Conservation (phyloP, 1,139 yeast species). For the Scheffersomyces segobiensis region DNA sequence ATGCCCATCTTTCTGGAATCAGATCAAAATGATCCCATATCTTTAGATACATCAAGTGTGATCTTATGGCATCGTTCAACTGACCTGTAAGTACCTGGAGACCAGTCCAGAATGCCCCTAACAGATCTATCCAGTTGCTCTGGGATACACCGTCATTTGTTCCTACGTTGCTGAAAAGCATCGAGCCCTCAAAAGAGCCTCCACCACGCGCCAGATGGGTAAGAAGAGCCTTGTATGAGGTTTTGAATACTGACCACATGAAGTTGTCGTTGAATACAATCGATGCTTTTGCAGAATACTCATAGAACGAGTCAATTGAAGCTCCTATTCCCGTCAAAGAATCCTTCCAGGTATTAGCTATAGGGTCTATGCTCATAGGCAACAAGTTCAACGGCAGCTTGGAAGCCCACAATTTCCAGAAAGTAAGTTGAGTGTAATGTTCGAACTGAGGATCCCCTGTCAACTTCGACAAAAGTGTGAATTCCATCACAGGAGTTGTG, state of each 20-base stretch:
- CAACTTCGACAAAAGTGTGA: slow-evolving; percentile 68
- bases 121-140: slow-evolving; percentile 78
- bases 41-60: slow-evolving; percentile 68
- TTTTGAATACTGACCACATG: slow-evolving; percentile 60
- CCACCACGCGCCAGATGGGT: slow-evolving; percentile 43
- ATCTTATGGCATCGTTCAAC: slow-evolving; percentile 59
- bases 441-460: slow-evolving; percentile 78
- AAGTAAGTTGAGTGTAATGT: slow-evolving; percentile 58
- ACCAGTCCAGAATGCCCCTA: slow-evolving; percentile 89
- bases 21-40: slow-evolving; percentile 80
- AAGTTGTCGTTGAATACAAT: slow-evolving; percentile 69
- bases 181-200: slow-evolving; percentile 42
- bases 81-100: slow-evolving; percentile 80
- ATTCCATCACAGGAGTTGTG: slow-evolving; percentile 77
- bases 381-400: slow-evolving; percentile 63
- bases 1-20: slow-evolving; percentile 87
- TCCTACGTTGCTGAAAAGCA: slow-evolving; percentile 66
- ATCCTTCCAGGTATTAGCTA: slow-evolving; percentile 57
- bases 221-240: slow-evolving; percentile 59
- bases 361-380: slow-evolving; percentile 77
- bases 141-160: slow-evolving; percentile 49
- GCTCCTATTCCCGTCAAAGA: slow-evolving; percentile 83
- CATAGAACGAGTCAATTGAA: slow-evolving; percentile 90
- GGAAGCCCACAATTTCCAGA: slow-evolving; percentile 69
- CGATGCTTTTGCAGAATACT: slow-evolving; percentile 78